Evolutionary conservation across 2,329 filamentous ascomycete genomes (phyloP).

Genomic region (Fusarium verrucosum): DNA sequence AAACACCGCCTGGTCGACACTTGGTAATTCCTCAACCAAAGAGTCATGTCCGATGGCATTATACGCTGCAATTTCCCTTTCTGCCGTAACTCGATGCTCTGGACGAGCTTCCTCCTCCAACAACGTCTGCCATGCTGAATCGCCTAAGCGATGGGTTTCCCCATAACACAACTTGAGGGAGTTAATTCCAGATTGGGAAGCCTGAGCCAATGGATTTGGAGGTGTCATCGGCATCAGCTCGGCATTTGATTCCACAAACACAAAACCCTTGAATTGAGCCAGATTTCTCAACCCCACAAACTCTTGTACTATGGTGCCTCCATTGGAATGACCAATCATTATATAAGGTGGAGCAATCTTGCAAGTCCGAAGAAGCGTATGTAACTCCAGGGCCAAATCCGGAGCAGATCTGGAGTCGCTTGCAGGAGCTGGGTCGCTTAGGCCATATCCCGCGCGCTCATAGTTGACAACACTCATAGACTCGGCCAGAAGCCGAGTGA

Average conservation of each 20-base stretch:
- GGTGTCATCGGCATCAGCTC: neutral
- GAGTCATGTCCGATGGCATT: neutral
- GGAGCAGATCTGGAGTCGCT: neutral
- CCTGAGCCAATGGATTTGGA: neutral
- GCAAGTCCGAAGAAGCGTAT: slow-evolving; percentile 4
- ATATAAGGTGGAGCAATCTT: slow-evolving; percentile 29
- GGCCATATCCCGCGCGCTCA: slow-evolving; percentile 20
- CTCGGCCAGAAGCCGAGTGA: slow-evolving; percentile 1
- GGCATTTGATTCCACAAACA: slow-evolving; percentile 15
- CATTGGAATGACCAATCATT: slow-evolving; percentile 4
- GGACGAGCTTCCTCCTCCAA: neutral
- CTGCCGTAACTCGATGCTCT: neutral
- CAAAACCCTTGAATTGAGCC: slow-evolving; percentile 27
- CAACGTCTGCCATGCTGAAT: neutral
- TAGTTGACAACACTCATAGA: slow-evolving; percentile 20
- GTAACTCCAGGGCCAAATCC: slow-evolving; percentile 14
- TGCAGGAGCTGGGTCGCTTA: neutral
- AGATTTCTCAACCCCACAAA: slow-evolving; percentile 11
- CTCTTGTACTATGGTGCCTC: slow-evolving; percentile 1
- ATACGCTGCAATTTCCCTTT: neutral
- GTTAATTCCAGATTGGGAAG: neutral
- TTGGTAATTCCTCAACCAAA: too few species aligned
- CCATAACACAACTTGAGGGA: neutral
- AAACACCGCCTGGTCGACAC: neutral
- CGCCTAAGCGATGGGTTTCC: neutral